Percentiles rank a stretch among this genome's conserved stretches.
phyloP scores from a whole-genome alignment of 2,329 filamentous ascomycete genomes.

The Fusarium mundagurra region DNA sequence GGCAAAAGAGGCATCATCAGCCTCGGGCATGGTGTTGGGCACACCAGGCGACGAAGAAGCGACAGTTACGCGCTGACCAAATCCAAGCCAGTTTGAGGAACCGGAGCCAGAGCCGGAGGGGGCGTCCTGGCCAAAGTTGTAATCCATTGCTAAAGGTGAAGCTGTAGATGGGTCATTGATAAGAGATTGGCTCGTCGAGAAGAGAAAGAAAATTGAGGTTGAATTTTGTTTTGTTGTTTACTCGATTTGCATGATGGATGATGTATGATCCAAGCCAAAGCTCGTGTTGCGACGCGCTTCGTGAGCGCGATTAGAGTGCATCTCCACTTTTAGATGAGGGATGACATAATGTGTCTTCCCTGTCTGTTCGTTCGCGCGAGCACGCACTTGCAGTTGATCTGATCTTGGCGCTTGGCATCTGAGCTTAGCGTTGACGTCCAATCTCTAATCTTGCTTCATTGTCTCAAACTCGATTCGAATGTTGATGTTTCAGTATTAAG shows the following conservation, averaged over 20 bases:
- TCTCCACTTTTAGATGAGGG: not conserved
- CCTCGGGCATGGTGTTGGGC: slow-evolving; percentile 14
- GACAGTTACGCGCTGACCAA: slow-evolving; percentile 27
- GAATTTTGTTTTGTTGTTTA: slow-evolving; percentile 24
- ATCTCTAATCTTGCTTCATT: not conserved
- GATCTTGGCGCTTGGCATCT: slow-evolving; percentile 17
- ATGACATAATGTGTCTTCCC: slow-evolving; percentile 12
- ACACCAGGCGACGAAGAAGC: slow-evolving; percentile 31
- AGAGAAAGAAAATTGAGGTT: not conserved
- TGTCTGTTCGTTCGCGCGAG: not conserved
- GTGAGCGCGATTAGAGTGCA: not conserved
- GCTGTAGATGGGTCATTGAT: not conserved
- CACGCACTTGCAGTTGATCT: slow-evolving; percentile 26
- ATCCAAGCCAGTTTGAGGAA: slow-evolving; percentile 32
- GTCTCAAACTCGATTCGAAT: not conserved
- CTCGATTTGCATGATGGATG: slow-evolving; percentile 12
- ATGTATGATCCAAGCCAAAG: not conserved
- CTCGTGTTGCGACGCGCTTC: slow-evolving; percentile 10
- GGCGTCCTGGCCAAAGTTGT: slow-evolving; percentile 25
- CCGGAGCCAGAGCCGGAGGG: slow-evolving; percentile 21
- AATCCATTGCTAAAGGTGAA: slow-evolving; percentile 28
- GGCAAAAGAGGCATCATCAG: slow-evolving; percentile 39
- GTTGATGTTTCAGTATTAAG: not conserved
- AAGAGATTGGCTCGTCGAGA: not conserved
- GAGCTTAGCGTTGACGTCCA: slow-evolving; percentile 13